Evolutionary conservation across 2,329 filamentous ascomycete species (phyloP).

Genomic region (Seiridium cupressi): DNA sequence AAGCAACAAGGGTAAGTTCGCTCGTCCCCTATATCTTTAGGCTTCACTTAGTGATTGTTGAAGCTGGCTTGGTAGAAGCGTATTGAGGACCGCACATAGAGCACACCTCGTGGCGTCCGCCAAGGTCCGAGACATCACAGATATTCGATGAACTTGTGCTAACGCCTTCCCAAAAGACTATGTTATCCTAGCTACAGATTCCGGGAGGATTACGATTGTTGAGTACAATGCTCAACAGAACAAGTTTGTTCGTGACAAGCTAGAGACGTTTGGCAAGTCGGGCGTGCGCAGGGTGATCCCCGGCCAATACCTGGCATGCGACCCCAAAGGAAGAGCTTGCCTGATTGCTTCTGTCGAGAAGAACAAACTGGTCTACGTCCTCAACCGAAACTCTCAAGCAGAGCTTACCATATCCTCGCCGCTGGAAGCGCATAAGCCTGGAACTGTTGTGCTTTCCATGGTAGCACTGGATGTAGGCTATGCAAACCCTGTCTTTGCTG

Average conservation of each 20-base stretch:
- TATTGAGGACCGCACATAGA: conserved; percentile 18
- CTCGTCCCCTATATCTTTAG: conserved; percentile 37
- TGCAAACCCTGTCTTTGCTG: conserved; percentile 94
- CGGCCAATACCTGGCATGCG: conserved; percentile 91
- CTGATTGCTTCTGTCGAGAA: conserved; percentile 94
- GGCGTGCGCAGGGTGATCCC: conserved; percentile 90
- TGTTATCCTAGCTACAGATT: conserved; percentile 93
- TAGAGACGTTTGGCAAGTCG: conserved; percentile 98
- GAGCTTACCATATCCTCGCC: conserved; percentile 97
- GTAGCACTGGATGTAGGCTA: conserved; percentile 93
- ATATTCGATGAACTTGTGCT: conserved; percentile 14
- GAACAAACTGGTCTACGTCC: conserved; percentile 98
- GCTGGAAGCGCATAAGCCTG: conserved; percentile 90
- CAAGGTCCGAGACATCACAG: conserved; percentile 11
- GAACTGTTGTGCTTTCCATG: conserved; percentile 84
- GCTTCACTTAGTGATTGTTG: conserved; percentile 71
- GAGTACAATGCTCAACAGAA: conserved; percentile 88
- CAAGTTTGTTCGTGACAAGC: conserved; percentile 82
- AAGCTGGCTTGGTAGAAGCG: conserved; percentile 55
- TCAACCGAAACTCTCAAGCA: conserved; percentile 92
- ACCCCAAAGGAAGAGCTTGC: conserved; percentile 93
- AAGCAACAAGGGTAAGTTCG: conserved; percentile 85
- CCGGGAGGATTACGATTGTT: conserved; percentile 88
- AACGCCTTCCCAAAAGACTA: conserved; percentile 65
- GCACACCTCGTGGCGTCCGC: conserved; percentile 16